Conservation (phyloP, 331 rosid genomes). For the Saraca asoca region DNA sequence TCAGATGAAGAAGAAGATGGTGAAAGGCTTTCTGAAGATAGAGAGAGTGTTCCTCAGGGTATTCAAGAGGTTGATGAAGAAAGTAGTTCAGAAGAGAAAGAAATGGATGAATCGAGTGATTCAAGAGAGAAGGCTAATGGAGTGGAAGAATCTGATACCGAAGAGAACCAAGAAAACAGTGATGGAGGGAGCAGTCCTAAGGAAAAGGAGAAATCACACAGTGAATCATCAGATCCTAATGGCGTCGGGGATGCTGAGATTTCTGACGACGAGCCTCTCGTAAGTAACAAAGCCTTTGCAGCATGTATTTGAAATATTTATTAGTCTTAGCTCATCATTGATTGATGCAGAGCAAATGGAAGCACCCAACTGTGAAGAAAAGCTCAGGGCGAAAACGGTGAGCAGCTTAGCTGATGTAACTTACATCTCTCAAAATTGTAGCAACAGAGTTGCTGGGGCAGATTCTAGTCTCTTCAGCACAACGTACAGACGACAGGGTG, state of each 20-base stretch:
- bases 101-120: slow-evolving; percentile 43
- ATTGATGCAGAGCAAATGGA: slow-evolving; percentile 66
- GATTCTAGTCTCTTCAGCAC: slow-evolving; percentile 31
- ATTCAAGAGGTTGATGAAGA: slow-evolving; percentile 45
- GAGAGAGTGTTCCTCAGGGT: slow-evolving; percentile 38
- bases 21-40: slow-evolving; percentile 50
- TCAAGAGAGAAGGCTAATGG: slow-evolving; percentile 45
- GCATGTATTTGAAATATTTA: neutral
- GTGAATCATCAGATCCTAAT: slow-evolving; percentile 38
- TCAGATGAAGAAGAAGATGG: slow-evolving; percentile 50
- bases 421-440: no score
- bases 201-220: slow-evolving; percentile 41
- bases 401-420: slow-evolving; percentile 28
- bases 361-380: slow-evolving; percentile 48
- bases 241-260: slow-evolving; percentile 43
- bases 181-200: slow-evolving; percentile 1
- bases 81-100: slow-evolving; percentile 46
- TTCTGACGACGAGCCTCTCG: slow-evolving; percentile 79
- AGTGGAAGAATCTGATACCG: slow-evolving; percentile 52
- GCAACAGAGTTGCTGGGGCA: slow-evolving; percentile 20
- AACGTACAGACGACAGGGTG: slow-evolving; percentile 30
- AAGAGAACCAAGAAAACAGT: slow-evolving; percentile 49
- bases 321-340: slow-evolving; percentile 20
- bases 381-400: slow-evolving; percentile 36
- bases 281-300: slow-evolving; percentile 37